Percentiles rank a stretch among this genome's conserved stretches.
Evolutionary conservation across 495 filamentous ascomycete species (phyloP).

Genomic region (Tuber borchii): DNA sequence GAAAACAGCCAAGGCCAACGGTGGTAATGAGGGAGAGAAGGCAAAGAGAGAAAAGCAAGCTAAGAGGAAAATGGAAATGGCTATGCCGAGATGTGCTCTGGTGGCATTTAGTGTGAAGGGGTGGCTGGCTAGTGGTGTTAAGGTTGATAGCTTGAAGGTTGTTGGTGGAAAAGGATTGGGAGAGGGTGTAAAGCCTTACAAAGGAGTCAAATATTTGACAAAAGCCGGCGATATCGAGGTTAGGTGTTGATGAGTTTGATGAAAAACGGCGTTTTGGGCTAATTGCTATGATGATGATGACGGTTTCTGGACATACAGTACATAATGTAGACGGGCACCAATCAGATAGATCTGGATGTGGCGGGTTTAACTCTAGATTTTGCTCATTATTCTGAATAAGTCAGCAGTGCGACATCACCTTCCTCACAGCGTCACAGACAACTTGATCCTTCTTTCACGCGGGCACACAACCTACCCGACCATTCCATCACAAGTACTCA

Average conservation of each 20-base stretch:
- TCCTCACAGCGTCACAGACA: neutral
- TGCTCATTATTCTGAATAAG: neutral
- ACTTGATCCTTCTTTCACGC: neutral
- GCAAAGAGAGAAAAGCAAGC: slow-evolving; percentile 47
- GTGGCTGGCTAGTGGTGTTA: slow-evolving; percentile 90
- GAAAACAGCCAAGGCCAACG: slow-evolving; percentile 39
- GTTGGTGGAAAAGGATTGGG: slow-evolving; percentile 82
- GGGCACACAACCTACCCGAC: neutral
- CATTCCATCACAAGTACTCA: neutral
- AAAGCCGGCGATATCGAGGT: slow-evolving; percentile 80
- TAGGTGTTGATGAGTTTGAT: slow-evolving; percentile 51
- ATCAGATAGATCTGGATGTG: neutral
- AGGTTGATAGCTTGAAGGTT: slow-evolving; percentile 78
- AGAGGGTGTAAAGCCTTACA: slow-evolving; percentile 86
- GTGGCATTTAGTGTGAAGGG: slow-evolving; percentile 89
- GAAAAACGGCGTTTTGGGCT: slow-evolving; percentile 4
- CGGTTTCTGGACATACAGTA: neutral
- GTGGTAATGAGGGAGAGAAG: slow-evolving; percentile 46
- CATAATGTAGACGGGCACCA: neutral
- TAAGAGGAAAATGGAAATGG: slow-evolving; percentile 57
- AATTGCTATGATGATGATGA: neutral
- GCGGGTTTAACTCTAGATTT: neutral
- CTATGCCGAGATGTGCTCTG: slow-evolving; percentile 85
- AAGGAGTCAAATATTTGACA: slow-evolving; percentile 95
- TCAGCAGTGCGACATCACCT: neutral